A percentile compares a stretch with the other conserved stretches of the same genome.
Evolutionary conservation across 148 eudicot genomes (phyloP).

Genomic region (Rhododendron henanense): DNA sequence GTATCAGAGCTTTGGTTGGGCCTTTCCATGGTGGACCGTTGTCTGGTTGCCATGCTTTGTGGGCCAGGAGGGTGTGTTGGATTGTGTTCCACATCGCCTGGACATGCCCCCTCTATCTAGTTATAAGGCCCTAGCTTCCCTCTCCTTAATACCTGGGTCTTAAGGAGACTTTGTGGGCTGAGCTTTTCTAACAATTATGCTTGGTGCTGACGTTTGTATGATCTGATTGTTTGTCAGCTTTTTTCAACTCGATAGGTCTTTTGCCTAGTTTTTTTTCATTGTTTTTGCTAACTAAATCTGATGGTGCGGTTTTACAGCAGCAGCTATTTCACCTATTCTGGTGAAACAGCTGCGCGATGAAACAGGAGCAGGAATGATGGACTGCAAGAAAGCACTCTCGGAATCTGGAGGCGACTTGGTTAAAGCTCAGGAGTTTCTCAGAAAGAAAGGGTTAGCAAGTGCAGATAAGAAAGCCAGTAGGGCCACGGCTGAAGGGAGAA

Average conservation of each 20-base stretch:
- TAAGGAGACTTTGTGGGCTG: too few species aligned
- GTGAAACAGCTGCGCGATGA: constrained; percentile 91
- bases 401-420: constrained; percentile 76
- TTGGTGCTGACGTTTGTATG: neutral
- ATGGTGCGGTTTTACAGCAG: constrained; percentile 30
- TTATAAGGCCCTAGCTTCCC: too few species aligned
- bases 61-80: too few species aligned
- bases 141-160: too few species aligned
- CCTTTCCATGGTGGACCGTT: too few species aligned
- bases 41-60: too few species aligned
- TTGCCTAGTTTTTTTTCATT: neutral
- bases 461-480: constrained; percentile 93
- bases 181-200: neutral
- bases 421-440: constrained; percentile 81
- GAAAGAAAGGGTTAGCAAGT: constrained; percentile 93
- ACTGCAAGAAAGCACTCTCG: constrained; percentile 88
- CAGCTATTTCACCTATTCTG: constrained; percentile 72
- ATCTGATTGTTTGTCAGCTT: constrained; percentile 1
- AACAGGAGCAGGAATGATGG: constrained; percentile 99
- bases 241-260: neutral
- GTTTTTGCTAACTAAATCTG: neutral
- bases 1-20: too few species aligned
- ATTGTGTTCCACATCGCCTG: too few species aligned
- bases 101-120: too few species aligned
- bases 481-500: constrained; percentile 92